phyloP scores from a whole-genome alignment of 169 alveolate genomes.

The Plasmodium coatneyi region DNA sequence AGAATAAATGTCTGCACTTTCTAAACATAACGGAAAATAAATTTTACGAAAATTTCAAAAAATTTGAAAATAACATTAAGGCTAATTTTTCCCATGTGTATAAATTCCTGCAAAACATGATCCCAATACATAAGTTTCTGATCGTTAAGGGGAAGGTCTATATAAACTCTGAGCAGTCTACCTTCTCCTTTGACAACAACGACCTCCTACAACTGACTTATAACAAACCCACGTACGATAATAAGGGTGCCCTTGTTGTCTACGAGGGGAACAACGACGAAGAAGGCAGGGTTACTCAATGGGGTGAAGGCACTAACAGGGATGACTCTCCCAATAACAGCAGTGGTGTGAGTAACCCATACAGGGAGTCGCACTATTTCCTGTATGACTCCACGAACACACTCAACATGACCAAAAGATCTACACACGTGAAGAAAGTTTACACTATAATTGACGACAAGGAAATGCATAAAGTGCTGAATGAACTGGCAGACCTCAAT shows the following conservation, averaged over 20 bases:
- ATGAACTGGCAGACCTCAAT: conserved; percentile 42
- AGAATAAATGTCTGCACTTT: conserved; percentile 65
- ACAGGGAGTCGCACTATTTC: not conserved
- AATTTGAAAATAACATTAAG: conserved; percentile 56
- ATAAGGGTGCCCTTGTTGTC: conserved; percentile 5
- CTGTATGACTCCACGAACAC: conserved; percentile 15
- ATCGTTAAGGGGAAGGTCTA: conserved; percentile 38
- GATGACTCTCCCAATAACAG: not conserved
- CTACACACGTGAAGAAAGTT: not conserved
- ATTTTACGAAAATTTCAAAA: conserved; percentile 71
- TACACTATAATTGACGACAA: conserved; percentile 47
- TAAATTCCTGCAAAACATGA: conserved; percentile 55
- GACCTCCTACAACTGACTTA: conserved; percentile 39
- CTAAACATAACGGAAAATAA: conserved; percentile 59
- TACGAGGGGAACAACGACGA: conserved; percentile 15
- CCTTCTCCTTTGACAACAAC: conserved; percentile 9
- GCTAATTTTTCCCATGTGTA: conserved; percentile 20
- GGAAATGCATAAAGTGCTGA: conserved; percentile 33
- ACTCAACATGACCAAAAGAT: not conserved
- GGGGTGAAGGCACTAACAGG: not conserved
- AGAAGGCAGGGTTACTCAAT: not conserved
- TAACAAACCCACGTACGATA: not conserved
- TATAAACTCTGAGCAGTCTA: conserved; percentile 6
- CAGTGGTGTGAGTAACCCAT: not conserved
- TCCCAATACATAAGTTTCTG: conserved; percentile 47